Percentiles rank a stretch among this genome's conserved stretches.
Evolutionary conservation across 2,329 filamentous ascomycete genomes (phyloP).

Genomic region (Setomelanomma holmii): DNA sequence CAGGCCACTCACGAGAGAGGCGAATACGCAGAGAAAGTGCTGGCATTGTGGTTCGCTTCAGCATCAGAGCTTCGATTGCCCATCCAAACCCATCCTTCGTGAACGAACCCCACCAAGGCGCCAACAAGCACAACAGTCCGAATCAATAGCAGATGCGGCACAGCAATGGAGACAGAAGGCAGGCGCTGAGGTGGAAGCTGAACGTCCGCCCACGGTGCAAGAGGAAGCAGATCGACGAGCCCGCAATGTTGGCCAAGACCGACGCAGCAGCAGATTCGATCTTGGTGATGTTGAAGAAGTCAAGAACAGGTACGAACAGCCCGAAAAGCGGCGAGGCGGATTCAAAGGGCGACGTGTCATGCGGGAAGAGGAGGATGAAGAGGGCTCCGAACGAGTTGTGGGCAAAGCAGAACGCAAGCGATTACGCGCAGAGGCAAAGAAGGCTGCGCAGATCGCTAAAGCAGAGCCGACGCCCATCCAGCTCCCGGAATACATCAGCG

Average conservation of each 20-base stretch:
- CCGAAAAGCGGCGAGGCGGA: conserved; percentile 32
- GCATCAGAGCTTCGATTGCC: conserved; percentile 34
- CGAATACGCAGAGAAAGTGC: conserved; percentile 33
- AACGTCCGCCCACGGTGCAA: conserved; percentile 12
- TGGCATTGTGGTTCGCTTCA: conserved; percentile 38
- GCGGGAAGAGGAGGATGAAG: conserved; percentile 36
- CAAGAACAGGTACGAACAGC: conserved; percentile 41
- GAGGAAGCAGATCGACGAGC: conserved; percentile 23
- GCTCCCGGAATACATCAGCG: conserved; percentile 89
- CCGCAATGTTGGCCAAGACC: conserved; percentile 28
- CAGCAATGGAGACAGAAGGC: conserved; percentile 34
- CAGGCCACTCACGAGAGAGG: conserved; percentile 31
- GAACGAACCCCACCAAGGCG: conserved; percentile 5
- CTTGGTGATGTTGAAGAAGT: conserved; percentile 26
- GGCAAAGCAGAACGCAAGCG: conserved; percentile 42
- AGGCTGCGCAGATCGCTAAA: conserved; percentile 38
- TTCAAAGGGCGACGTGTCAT: conserved; percentile 27
- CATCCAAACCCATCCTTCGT: conserved; percentile 33
- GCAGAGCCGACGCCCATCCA: conserved; percentile 61
- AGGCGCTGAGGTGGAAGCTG: conserved; percentile 19
- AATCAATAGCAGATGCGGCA: conserved; percentile 35
- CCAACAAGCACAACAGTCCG: conserved; percentile 1
- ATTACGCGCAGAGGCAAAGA: conserved; percentile 43
- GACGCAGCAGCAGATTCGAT: conserved; percentile 35
- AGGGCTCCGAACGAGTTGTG: conserved; percentile 27